These are phyloP conservation scores for Capsicum rhomboideum DNA, from an alignment of 257 asterid genomes.

Conservation along the genomic window DNA sequence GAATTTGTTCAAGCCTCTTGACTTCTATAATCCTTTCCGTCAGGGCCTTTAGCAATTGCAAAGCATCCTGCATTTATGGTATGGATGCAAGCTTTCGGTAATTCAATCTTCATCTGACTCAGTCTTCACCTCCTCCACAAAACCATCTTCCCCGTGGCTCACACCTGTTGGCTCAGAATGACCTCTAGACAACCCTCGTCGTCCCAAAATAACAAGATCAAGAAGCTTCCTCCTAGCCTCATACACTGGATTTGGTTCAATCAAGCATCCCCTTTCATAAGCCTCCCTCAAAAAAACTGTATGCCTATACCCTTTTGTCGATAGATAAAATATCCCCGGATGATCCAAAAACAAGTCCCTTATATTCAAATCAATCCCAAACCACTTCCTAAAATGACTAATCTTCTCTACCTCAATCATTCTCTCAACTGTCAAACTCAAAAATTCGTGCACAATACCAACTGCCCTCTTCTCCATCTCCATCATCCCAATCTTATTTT, in stretches of 20 bases:
- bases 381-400: slow-evolving; percentile 85
- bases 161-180: slow-evolving; percentile 13
- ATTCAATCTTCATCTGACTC: slow-evolving; percentile 6
- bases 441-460: slow-evolving; percentile 81
- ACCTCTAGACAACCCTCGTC: slow-evolving; percentile 49
- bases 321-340: slow-evolving; percentile 80
- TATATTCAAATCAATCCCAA: slow-evolving; percentile 73
- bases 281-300: slow-evolving; percentile 84
- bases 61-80: background rate
- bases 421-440: slow-evolving; percentile 91
- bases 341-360: slow-evolving; percentile 86
- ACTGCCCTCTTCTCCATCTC: slow-evolving; percentile 81
- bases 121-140: slow-evolving; percentile 15
- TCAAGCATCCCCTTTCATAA: slow-evolving; percentile 79
- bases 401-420: slow-evolving; percentile 96
- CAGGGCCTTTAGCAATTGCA: background rate
- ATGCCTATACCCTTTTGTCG: slow-evolving; percentile 80
- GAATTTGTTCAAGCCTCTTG: background rate
- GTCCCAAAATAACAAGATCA: slow-evolving; percentile 63
- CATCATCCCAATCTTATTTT: slow-evolving; percentile 28
- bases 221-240: slow-evolving; percentile 80
- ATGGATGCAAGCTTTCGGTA: background rate
- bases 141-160: slow-evolving; percentile 24
- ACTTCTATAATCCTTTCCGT: background rate
- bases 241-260: slow-evolving; percentile 65